Percentiles rank a stretch among this genome's conserved stretches.
These are phyloP conservation scores for Beta vulgaris DNA, from an alignment of 148 eudicot species.

Conservation along the genomic window DNA sequence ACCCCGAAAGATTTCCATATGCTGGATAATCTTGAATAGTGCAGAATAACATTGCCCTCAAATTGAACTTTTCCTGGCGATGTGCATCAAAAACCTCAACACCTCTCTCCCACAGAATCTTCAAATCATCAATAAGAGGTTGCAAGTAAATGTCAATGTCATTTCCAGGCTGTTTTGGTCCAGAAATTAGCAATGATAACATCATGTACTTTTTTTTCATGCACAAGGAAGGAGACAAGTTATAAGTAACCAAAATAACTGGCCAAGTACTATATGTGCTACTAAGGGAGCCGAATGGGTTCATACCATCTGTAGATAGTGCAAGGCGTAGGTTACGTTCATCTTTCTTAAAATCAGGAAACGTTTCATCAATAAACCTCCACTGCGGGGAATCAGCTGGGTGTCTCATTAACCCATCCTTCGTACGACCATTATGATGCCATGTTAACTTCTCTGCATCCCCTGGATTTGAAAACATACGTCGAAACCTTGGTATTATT, in stretches of 20 bases:
- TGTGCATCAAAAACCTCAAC: background rate
- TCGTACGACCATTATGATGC: background rate
- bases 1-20: no score
- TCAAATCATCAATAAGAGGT: background rate
- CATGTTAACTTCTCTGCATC: constrained; percentile 21
- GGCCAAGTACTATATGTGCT: no score
- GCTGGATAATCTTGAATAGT: background rate
- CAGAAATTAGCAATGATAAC: background rate
- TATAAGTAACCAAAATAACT: background rate
- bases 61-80: background rate
- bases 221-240: background rate
- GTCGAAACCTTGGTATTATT: constrained; percentile 23
- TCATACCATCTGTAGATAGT: constrained; percentile 27
- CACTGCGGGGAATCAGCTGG: no score
- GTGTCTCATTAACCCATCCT: constrained; percentile 17
- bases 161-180: background rate
- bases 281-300: constrained; percentile 5
- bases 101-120: background rate
- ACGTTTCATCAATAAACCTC: background rate
- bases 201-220: background rate
- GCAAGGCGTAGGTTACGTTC: constrained; percentile 26
- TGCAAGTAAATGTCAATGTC: background rate
- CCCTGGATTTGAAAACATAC: constrained; percentile 22
- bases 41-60: background rate
- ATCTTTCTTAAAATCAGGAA: constrained; percentile 23